phyloP scores from a whole-genome alignment of 305 asterid genomes.

The Solanum hybrid region DNA sequence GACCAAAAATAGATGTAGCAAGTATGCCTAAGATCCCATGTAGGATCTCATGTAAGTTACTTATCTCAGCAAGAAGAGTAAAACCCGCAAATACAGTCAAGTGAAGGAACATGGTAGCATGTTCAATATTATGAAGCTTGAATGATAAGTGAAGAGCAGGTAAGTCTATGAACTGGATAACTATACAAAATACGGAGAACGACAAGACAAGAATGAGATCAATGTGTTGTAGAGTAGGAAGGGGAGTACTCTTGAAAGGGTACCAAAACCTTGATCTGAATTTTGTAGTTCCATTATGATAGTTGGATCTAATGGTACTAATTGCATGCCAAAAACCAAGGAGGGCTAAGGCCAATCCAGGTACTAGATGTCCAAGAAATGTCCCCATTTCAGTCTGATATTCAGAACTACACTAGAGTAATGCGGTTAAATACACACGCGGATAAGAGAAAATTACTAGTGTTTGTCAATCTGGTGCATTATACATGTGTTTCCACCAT shows the following conservation, averaged over 20 bases:
- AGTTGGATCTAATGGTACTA: slow-evolving; percentile 37
- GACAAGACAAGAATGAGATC: slow-evolving; percentile 51
- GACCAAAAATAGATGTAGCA: slow-evolving; percentile 53
- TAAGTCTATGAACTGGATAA: slow-evolving; percentile 41
- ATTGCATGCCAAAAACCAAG: slow-evolving; percentile 68
- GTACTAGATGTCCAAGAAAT: slow-evolving; percentile 52
- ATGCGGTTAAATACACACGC: slow-evolving; percentile 19
- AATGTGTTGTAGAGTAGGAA: slow-evolving; percentile 27
- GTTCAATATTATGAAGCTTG: slow-evolving; percentile 53
- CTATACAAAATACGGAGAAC: slow-evolving; percentile 46
- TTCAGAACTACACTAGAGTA: slow-evolving; percentile 6
- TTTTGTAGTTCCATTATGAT: slow-evolving; percentile 36
- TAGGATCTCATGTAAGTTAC: slow-evolving; percentile 25
- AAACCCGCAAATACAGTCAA: slow-evolving; percentile 47
- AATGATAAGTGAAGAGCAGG: slow-evolving; percentile 36
- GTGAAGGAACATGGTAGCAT: slow-evolving; percentile 64
- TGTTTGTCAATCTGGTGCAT: slow-evolving; percentile 34
- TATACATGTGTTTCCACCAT: slow-evolving; percentile 71
- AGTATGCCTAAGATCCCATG: slow-evolving; percentile 48
- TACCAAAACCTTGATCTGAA: slow-evolving; percentile 56
- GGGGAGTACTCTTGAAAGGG: slow-evolving; percentile 34
- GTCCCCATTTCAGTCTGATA: slow-evolving; percentile 35
- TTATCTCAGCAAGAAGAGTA: slow-evolving; percentile 43
- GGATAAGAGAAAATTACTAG: not conserved
- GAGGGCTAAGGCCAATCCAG: slow-evolving; percentile 53